Evolutionary conservation across 148 eudicot species (phyloP).

Genomic region (Polygonum aviculare): DNA sequence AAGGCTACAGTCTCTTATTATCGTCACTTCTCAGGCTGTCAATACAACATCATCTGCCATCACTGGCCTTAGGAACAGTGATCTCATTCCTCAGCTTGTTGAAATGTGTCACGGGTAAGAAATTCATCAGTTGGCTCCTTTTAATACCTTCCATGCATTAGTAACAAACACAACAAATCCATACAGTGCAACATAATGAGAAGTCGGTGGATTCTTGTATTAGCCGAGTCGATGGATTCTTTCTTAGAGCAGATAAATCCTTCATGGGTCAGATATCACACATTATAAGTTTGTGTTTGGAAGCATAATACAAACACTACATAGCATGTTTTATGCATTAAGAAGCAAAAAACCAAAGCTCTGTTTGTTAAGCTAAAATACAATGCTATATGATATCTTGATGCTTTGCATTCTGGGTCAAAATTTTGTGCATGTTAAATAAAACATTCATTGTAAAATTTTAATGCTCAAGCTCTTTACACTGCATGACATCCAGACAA

Average conservation of each 20-base stretch:
- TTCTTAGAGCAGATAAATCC: not conserved
- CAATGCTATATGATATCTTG: too few relatives aligned
- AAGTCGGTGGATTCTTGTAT: not conserved
- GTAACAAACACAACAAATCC: not conserved
- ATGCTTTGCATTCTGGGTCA: too few relatives aligned
- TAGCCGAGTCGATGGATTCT: not conserved
- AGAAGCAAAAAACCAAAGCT: too few relatives aligned
- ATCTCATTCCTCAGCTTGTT: slow-evolving; percentile 85
- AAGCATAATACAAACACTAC: too few relatives aligned
- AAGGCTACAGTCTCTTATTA: slow-evolving; percentile 72
- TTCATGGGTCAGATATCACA: not conserved
- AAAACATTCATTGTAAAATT: too few relatives aligned
- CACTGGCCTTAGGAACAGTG: slow-evolving; percentile 61
- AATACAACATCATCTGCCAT: slow-evolving; percentile 84
- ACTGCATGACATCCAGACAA: too few relatives aligned
- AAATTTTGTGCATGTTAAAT: too few relatives aligned
- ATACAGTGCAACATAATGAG: not conserved
- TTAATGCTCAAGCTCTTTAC: too few relatives aligned
- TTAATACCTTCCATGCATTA: not conserved
- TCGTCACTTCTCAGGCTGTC: slow-evolving; percentile 91
- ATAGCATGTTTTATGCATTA: too few relatives aligned
- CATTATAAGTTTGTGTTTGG: not conserved
- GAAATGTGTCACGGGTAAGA: slow-evolving; percentile 95
- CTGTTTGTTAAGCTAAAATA: too few relatives aligned
- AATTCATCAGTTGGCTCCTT: not conserved